Base-by-base conservation (phyloP, 108 stramenopile genomes). In the Discostella stelligeroides region DNA sequence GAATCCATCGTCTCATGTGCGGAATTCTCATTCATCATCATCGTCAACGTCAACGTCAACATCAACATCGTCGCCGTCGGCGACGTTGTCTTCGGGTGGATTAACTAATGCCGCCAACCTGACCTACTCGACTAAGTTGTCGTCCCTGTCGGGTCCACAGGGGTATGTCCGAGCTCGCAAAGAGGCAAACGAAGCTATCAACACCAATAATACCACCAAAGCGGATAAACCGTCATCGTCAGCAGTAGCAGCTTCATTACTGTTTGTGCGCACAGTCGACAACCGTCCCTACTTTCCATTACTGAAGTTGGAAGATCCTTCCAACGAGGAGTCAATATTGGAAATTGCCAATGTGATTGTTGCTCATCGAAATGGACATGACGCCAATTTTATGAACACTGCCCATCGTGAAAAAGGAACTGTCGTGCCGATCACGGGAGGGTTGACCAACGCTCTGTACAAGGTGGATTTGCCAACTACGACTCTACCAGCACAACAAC, bases 401-500 rank as follows among this genome's bases (percentile, higher is more conserved):
- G 13, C 20, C 29, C 15, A 9, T 63, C 34, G n/a, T 18, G 23
- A 30, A 4, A 55, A 47, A 30, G 74, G 42, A 27, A 38, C 68
- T 66, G 76, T 88, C 11, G 69, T 66, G 23, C 53, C 21, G 54
- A 66, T 95, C 1, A 47, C 72, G 12, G 94, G 94, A 24, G 94
- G 94, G 14, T 85, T 86, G 34, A 95, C 94, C 45, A 95, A 95
- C 60, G 70, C 70, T 13, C 78, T 95, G 13, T 92, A 69, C 67
- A 68, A 63, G n/a, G 83, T 94, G 2, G 75, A 81, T 41, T 55
- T 68, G 20, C 63, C 60, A 11, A 51, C 15, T 0, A 48, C 17
- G n/a, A n/a, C n/a, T n/a, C n/a, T n/a, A n/a, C n/a, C n/a, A n/a
- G n/a, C 13, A 47, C 57, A n/a, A 17, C 72, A 49, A 7, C 37